Base-by-base conservation (phyloP, 2,329 filamentous ascomycete species). In the Mariannaea sp. region DNA sequence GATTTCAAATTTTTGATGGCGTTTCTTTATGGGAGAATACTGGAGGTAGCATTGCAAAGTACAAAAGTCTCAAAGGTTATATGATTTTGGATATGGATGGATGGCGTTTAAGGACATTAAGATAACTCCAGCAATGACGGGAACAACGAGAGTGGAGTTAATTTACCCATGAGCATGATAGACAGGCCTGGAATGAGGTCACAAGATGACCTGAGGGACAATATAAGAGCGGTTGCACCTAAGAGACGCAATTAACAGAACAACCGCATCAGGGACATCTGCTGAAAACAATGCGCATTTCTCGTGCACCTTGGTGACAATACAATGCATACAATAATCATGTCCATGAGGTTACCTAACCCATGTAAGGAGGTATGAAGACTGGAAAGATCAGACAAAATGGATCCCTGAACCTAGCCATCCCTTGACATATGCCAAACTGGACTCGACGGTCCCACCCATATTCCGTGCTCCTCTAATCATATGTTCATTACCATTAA, bases 61-160 rank as follows among this genome's bases (percentile, higher is more conserved):
- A 46, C 55, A 33, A 47, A 29, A 49, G 41, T 35, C 44, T 24
- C 17, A 4, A 48, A 48, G 56, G 52, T 54, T 49, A 53, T 38
- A 49, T n/a, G n/a, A n/a, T 38, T 30, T 52, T 44, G 41, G 29
- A 41, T 43, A 48, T 45, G n/a, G n/a, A n/a, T 32, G 50, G 50
- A 27, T 16, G 62, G 62, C 60, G 62, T 65, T 65, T 20, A 45
- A 38, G 47, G 47, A 54, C 17, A 33, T 33, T 29, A 41, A 42
- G 12, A 24, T 27, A 32, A 44, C 39, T 47, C 47, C 16, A 40
- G 26, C 36, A 39, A 49, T 26, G 51, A 35, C 22, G 17, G 22
- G 53, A 8, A 30, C 36, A 39, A 49, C 26, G 51, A 35, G 26
- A 17, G 22, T 54, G 22, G 8, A 24, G 22, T 24, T 5, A 8